These are phyloP conservation scores for Cyclaneusma minus DNA, from an alignment of 2,329 filamentous ascomycete genomes.

Conservation along the genomic window DNA sequence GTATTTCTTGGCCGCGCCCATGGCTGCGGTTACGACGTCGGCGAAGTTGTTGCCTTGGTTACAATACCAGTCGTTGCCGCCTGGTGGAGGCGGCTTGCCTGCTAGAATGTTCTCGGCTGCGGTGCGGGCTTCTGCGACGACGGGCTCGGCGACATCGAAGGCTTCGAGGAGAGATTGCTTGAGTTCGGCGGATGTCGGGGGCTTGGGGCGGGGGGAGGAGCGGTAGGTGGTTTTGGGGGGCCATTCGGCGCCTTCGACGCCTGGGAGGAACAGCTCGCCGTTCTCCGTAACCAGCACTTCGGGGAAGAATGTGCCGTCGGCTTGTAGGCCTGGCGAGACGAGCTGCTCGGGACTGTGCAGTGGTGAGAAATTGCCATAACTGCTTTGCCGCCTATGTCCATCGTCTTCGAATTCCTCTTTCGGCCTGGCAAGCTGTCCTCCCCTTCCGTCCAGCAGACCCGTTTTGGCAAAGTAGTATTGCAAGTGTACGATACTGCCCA, in stretches of 20 bases:
- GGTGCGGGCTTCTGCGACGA: too few relatives aligned
- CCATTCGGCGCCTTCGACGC: slow-evolving; percentile 23
- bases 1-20: slow-evolving; percentile 87
- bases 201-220: not conserved
- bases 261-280: slow-evolving; percentile 14
- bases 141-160: not conserved
- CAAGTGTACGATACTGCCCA: slow-evolving; percentile 91
- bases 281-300: too few relatives aligned
- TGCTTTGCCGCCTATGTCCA: too few relatives aligned
- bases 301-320: too few relatives aligned
- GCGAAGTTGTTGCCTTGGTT: slow-evolving; percentile 84
- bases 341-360: too few relatives aligned
- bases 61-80: slow-evolving; percentile 53
- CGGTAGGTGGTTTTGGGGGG: too few relatives aligned
- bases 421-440: slow-evolving; percentile 66
- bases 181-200: slow-evolving; percentile 4
- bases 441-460: slow-evolving; percentile 83
- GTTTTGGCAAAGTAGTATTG: slow-evolving; percentile 98
- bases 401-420: slow-evolving; percentile 60
- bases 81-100: slow-evolving; percentile 7
- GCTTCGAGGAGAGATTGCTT: not conserved
- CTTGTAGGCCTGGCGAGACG: too few relatives aligned
- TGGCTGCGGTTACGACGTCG: slow-evolving; percentile 88
- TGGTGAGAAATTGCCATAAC: too few relatives aligned
- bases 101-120: slow-evolving; percentile 6